Evolutionary conservation across 129 eudicot genomes (phyloP), one percentile per base, ranked within the genome.

Genomic region (Logfia minima): DNA sequence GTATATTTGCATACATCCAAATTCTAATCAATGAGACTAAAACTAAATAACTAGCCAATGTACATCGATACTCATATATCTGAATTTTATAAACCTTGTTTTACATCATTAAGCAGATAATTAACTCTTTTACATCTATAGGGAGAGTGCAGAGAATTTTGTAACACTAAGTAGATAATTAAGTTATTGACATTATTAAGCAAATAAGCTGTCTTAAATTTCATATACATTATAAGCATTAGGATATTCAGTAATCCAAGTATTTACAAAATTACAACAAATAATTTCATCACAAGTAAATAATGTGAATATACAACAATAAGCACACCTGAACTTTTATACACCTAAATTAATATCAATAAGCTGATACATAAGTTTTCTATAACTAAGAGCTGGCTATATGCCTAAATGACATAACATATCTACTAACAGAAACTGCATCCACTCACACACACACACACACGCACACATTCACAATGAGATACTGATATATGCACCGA

Each of bases 401-500:
- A 35, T 29, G 34, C 35, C 43, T 14, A 31, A 31, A 17, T 66
- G 45, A 66, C 19, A 32, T 43, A 11, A 2, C 51, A 43, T 35
- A 10, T 43, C 51, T 10, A 43, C 51, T 10, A 43, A 43, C 4
- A 11, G 51, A 43, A 43, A 43, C 51, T 8, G 16, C 51, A 43
- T 43, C 51, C n/a, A 66, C 24, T 17, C 8, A 32, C 24, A 16
- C 24, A 31, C 8, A 32, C 24, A 16, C 8, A 32, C 8, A 18
- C 51, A 39, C 24, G 0, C 11, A 62, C 10, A 62, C 35, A 22
- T 10, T 23, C 13, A 23, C 35, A 61, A 60, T 3, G 60, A 53
- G n/a, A 9, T 37, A 78, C 61, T 29, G 39, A 85, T 18, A 53
- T 13, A 77, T 43, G 64, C 6, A n/a, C 59, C 17, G 10, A 66